Conservation (phyloP, 1,139 yeast genomes). For the Zygotorulaspora mrakii region DNA sequence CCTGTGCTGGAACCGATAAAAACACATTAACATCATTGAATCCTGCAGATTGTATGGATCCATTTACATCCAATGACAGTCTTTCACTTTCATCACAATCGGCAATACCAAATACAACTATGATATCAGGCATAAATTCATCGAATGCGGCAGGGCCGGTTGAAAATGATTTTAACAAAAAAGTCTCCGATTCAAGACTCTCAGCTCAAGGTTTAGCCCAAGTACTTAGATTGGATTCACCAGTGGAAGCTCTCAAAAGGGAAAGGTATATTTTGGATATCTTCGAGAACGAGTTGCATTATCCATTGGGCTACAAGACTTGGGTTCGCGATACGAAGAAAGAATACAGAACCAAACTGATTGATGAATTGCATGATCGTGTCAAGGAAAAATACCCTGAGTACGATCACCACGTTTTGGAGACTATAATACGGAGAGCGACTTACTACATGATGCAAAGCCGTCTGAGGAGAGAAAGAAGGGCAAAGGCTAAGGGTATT, state of each 20-base stretch:
- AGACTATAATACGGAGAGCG: slow-evolving; percentile 71
- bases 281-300: slow-evolving; percentile 55
- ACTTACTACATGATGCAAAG: slow-evolving; percentile 81
- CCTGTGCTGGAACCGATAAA: too few species aligned
- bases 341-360: slow-evolving; percentile 47
- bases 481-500: slow-evolving; percentile 41
- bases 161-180: slow-evolving; percentile 22
- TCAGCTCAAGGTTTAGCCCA: slow-evolving; percentile 55
- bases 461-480: slow-evolving; percentile 62
- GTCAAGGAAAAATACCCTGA: slow-evolving; percentile 51
- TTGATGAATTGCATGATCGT: slow-evolving; percentile 47
- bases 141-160: slow-evolving; percentile 6
- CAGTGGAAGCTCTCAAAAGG: slow-evolving; percentile 53
- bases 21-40: too few species aligned
- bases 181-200: slow-evolving; percentile 51
- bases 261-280: slow-evolving; percentile 59
- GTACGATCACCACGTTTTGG: slow-evolving; percentile 53
- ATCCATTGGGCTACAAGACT: slow-evolving; percentile 68
- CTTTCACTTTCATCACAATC: neutral
- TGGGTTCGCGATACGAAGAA: slow-evolving; percentile 76
- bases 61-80: neutral
- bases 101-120: neutral
- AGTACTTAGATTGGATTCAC: slow-evolving; percentile 50
- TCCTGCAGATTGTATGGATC: too few species aligned
- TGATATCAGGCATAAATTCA: neutral